Evolutionary conservation across 805 yeast species (phyloP).

Genomic region (Saccharomycopsis sp.): DNA sequence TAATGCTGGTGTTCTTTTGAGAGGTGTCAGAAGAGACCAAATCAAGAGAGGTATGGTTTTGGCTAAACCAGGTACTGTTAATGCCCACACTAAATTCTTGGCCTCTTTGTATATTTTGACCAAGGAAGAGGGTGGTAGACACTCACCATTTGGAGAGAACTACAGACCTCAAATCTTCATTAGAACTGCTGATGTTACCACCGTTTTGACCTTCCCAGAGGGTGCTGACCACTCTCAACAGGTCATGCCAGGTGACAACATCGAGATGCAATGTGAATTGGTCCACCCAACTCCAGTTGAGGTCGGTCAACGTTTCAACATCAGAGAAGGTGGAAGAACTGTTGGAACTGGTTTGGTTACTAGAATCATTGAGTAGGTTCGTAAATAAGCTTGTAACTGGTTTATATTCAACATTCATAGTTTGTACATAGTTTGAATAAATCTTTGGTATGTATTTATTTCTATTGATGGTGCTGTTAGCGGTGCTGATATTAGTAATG

Average conservation of each 20-base stretch:
- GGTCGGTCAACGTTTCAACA: slow-evolving; percentile 96
- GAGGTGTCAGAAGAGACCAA: slow-evolving; percentile 98
- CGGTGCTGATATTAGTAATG: too few relatives aligned
- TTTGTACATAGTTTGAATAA: neutral
- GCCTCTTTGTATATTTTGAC: slow-evolving; percentile 89
- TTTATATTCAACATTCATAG: too few relatives aligned
- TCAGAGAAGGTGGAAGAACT: slow-evolving; percentile 99
- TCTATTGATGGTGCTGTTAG: too few relatives aligned
- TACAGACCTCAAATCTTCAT: slow-evolving; percentile 97
- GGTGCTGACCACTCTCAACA: slow-evolving; percentile 78
- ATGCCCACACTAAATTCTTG: slow-evolving; percentile 89
- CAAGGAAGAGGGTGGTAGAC: slow-evolving; percentile 99
- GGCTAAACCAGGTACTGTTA: slow-evolving; percentile 86
- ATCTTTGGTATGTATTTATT: too few relatives aligned
- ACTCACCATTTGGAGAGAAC: slow-evolving; percentile 92
- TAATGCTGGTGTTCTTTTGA: slow-evolving; percentile 93
- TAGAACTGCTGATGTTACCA: slow-evolving; percentile 95
- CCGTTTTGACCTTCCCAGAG: slow-evolving; percentile 82
- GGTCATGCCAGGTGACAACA: slow-evolving; percentile 97
- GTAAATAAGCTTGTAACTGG: neutral
- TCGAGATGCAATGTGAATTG: slow-evolving; percentile 89
- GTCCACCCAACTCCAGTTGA: slow-evolving; percentile 90
- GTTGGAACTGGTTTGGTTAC: slow-evolving; percentile 98
- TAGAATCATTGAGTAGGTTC: slow-evolving; percentile 57
- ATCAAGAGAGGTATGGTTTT: slow-evolving; percentile 96